Evolutionary conservation across 2,329 filamentous ascomycete species (phyloP), one percentile per base, ranked within the genome.

Genomic region (Aspergillus fischeri): DNA sequence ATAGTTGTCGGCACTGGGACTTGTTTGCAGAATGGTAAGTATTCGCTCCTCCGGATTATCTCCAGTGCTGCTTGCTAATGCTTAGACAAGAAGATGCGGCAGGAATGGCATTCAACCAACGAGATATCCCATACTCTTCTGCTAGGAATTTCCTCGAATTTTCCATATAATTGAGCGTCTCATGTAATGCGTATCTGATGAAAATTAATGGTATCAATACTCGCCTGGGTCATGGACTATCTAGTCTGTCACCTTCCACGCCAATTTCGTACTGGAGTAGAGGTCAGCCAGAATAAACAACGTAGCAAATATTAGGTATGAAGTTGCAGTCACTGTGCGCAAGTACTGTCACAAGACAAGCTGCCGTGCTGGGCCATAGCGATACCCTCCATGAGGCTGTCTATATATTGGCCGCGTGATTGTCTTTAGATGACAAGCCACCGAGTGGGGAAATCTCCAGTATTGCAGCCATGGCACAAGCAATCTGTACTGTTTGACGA

Each of bases 1-100:
- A 25, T 60, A 60, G 42, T 60, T 65, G 70, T 57, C 69, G 70
- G 70, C 69, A 60, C 60, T 63, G 54, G 63, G 57, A 65, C 65
- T 54, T 59, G 63, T 63, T 60, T 56, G 56, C 60, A 63, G 60
- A 56, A 54, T 60, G 67, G 70, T 73, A 71, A 52, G 68, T 35
- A 29, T 24, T 25, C 6, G 4, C 10, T 11, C 24, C 14, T 24
- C 44, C 14, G 10, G 44, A 14, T 9, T 3, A 14, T 47, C 7
- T 47, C 44, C 21, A 14, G 14, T 7, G 44, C 44, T 14, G 44
- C 21, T 27, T 47, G 44, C 44, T 47, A 47, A 47, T 7, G 7
- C 44, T 24, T 11, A 27, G 21, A 25, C 44, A 47, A 47, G 44
- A 47, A 47, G 20, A 47, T 27, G 24, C 21, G 24, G 7, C 25